These are phyloP conservation scores for Debaryomyces subglobosus DNA, from an alignment of 1,139 yeast genomes.

Conservation along the genomic window DNA sequence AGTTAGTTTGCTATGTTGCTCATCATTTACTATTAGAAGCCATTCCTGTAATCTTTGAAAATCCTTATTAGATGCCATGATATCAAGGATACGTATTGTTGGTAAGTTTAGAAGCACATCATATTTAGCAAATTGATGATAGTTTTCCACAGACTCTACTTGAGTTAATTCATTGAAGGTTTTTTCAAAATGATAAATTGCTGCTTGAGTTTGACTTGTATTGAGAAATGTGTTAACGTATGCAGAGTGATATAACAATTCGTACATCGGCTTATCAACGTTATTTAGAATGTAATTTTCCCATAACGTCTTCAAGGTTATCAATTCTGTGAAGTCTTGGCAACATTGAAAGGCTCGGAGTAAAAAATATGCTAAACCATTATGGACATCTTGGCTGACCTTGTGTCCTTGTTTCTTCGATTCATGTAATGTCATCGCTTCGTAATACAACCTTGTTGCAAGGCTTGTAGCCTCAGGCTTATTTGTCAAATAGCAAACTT, in stretches of 20 bases:
- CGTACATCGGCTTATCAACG: slow-evolving; percentile 11
- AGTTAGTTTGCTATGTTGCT: not conserved
- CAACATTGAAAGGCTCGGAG: slow-evolving; percentile 16
- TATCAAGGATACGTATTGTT: slow-evolving; percentile 17
- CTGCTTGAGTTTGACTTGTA: slow-evolving; percentile 26
- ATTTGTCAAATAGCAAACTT: slow-evolving; percentile 6
- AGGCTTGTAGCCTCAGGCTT: slow-evolving; percentile 4
- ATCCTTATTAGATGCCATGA: slow-evolving; percentile 21
- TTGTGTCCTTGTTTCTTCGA: slow-evolving; percentile 15
- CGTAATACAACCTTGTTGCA: slow-evolving; percentile 17
- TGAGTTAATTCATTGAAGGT: slow-evolving; percentile 10
- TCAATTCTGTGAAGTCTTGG: slow-evolving; percentile 20
- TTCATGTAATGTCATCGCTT: slow-evolving; percentile 15
- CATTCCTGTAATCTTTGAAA: slow-evolving; percentile 21
- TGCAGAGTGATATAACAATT: slow-evolving; percentile 27
- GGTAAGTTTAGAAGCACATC: slow-evolving; percentile 17
- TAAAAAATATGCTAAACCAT: slow-evolving; percentile 11
- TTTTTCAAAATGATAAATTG: slow-evolving; percentile 23
- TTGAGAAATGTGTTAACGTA: slow-evolving; percentile 28
- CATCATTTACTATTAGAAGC: slow-evolving; percentile 15
- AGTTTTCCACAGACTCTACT: not conserved
- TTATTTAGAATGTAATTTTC: slow-evolving; percentile 17
- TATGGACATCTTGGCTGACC: slow-evolving; percentile 13
- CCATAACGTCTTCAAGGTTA: slow-evolving; percentile 24
- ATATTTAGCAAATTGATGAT: not conserved